These are phyloP conservation scores for Geotrichum citri-aurantii DNA, from an alignment of 1,139 yeast species.

Conservation along the genomic window DNA sequence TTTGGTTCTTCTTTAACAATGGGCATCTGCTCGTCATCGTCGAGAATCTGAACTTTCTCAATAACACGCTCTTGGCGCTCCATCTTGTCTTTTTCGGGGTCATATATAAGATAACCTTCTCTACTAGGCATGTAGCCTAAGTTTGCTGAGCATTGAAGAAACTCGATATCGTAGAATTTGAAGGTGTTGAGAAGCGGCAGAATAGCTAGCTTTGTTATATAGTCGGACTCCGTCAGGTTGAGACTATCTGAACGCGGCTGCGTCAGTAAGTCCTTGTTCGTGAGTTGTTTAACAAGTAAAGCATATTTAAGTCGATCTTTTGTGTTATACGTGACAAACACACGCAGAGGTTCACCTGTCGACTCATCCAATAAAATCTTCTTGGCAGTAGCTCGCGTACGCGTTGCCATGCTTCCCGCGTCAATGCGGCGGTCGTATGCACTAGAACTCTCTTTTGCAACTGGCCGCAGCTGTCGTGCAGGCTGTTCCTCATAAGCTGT, in stretches of 20 bases:
- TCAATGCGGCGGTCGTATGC: not conserved
- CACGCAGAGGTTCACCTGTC: slow-evolving; percentile 8
- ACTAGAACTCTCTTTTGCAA: not conserved
- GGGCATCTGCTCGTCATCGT: not conserved
- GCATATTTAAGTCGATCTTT: slow-evolving; percentile 6
- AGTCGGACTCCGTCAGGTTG: slow-evolving; percentile 7
- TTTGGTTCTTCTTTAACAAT: slow-evolving; percentile 4
- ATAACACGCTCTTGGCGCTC: slow-evolving; percentile 7
- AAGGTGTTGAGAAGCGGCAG: slow-evolving; percentile 7
- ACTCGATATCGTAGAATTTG: slow-evolving; percentile 9
- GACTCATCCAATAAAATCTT: slow-evolving; percentile 2
- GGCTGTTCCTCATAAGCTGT: slow-evolving; percentile 9
- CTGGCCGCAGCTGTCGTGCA: not conserved
- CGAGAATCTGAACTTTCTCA: slow-evolving; percentile 2
- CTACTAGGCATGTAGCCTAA: slow-evolving; percentile 4
- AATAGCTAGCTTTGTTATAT: slow-evolving; percentile 7
- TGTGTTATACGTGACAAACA: slow-evolving; percentile 7
- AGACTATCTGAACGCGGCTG: slow-evolving; percentile 9
- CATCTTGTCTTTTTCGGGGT: slow-evolving; percentile 5
- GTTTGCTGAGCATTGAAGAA: slow-evolving; percentile 6
- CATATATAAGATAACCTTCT: slow-evolving; percentile 5
- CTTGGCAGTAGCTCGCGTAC: slow-evolving; percentile 14
- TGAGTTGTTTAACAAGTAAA: slow-evolving; percentile 2
- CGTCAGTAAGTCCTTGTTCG: slow-evolving; percentile 8
- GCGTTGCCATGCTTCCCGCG: slow-evolving; percentile 15